phyloP scores from a whole-genome alignment of 2,329 filamentous ascomycete genomes.

The Fusarium secorum region DNA sequence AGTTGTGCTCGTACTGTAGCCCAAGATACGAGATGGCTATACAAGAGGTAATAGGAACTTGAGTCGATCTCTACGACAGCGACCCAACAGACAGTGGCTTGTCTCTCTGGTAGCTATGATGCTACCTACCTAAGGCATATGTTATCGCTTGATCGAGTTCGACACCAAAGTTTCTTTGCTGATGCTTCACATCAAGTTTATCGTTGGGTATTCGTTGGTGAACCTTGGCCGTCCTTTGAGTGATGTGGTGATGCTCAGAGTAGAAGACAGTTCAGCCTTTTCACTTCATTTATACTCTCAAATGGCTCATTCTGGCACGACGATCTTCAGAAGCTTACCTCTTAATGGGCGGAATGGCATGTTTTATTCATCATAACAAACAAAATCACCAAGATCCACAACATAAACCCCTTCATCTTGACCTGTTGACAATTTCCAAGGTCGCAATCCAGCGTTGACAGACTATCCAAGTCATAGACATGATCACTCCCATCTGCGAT shows the following conservation, averaged over 20 bases:
- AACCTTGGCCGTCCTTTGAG: background rate
- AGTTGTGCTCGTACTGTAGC: background rate
- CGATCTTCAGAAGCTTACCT: background rate
- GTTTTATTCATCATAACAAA: background rate
- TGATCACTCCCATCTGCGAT: background rate
- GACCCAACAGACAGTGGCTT: background rate
- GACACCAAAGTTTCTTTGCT: too few relatives aligned
- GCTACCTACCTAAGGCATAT: background rate
- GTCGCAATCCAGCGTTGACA: background rate
- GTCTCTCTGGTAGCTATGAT: background rate
- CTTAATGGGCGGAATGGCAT: background rate
- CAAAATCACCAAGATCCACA: slow-evolving; percentile 1
- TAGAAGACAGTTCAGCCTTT: background rate
- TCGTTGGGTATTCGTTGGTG: background rate
- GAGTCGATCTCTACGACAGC: background rate
- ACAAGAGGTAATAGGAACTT: background rate
- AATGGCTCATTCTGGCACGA: background rate
- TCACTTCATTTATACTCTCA: background rate
- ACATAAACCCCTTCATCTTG: slow-evolving; percentile 6
- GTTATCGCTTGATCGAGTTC: background rate
- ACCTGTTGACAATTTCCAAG: background rate
- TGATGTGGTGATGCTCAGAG: background rate
- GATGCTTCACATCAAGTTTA: background rate
- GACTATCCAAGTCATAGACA: background rate
- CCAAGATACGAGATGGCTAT: background rate